A percentile compares a stretch with the other conserved stretches of the same genome.
Evolutionary conservation across 2,329 filamentous ascomycete genomes (phyloP).

Genomic region (Fusarium tanahbumbuense): DNA sequence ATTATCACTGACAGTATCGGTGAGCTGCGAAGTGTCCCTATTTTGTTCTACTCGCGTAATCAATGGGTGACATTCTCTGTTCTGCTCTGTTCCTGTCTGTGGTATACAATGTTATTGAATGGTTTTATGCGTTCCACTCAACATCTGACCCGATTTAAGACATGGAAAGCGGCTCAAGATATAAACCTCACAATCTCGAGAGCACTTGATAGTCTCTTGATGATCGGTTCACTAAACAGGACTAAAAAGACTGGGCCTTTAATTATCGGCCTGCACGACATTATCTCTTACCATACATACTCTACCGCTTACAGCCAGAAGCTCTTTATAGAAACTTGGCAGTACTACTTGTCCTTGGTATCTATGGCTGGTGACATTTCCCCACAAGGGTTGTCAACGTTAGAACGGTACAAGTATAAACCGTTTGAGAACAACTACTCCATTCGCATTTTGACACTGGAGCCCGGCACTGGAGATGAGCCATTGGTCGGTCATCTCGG

Average conservation of each 20-base stretch:
- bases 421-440: slow-evolving; percentile 35
- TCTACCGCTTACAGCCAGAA: not conserved
- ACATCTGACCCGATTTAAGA: not conserved
- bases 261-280: not conserved
- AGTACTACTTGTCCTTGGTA: not conserved
- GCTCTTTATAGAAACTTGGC: not conserved
- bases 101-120: slow-evolving; percentile 5
- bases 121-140: not conserved
- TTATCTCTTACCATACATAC: not conserved
- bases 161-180: not conserved
- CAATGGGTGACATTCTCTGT: not conserved
- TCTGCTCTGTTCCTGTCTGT: not conserved
- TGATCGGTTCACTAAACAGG: not conserved
- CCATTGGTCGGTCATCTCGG: slow-evolving; percentile 47
- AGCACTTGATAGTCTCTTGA: not conserved
- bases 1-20: not conserved
- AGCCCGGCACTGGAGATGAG: slow-evolving; percentile 44
- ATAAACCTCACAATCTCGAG: not conserved
- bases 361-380: slow-evolving; percentile 32
- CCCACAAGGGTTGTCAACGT: not conserved
- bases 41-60: not conserved
- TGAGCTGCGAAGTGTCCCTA: not conserved
- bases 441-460: slow-evolving; percentile 51
- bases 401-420: slow-evolving; percentile 38
- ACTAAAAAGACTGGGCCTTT: slow-evolving; percentile 24